Evolutionary conservation across 768 basidiomycete species (phyloP).

Genomic region (Infundibulicybe gibba): DNA sequence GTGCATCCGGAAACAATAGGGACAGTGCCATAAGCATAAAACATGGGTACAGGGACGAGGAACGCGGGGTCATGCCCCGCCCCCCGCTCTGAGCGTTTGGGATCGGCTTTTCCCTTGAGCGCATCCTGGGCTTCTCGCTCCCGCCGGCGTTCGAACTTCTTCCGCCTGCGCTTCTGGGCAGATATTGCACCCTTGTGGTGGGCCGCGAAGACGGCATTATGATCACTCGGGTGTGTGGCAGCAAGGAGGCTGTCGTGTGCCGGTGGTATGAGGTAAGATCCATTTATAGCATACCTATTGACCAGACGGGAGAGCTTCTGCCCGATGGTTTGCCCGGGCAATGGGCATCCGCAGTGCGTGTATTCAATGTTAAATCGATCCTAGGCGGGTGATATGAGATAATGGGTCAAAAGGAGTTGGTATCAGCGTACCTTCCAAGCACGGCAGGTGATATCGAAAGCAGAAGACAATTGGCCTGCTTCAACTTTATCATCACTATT

Average conservation of each 20-base stretch:
- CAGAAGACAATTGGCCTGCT: conserved; percentile 14
- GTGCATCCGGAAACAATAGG: conserved; percentile 11
- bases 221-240: conserved; percentile 50
- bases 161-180: conserved; percentile 14
- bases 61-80: conserved; percentile 25
- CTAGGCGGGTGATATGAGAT: conserved; percentile 9
- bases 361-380: conserved; percentile 44
- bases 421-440: conserved; percentile 20
- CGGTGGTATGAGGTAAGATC: conserved; percentile 25
- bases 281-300: conserved; percentile 10
- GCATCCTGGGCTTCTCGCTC: conserved; percentile 16
- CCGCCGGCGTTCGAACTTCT: conserved; percentile 19
- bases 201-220: conserved; percentile 34
- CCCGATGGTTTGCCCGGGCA: conserved; percentile 36
- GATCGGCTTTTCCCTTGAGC: conserved; percentile 11
- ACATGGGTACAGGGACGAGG: conserved; percentile 27
- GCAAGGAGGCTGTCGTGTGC: conserved; percentile 30
- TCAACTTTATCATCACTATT: conserved; percentile 31
- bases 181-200: conserved; percentile 13
- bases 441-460: conserved; percentile 21
- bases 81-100: conserved; percentile 3
- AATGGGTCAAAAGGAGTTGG: not conserved
- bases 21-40: conserved; percentile 7
- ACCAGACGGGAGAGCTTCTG: conserved; percentile 32
- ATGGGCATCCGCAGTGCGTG: conserved; percentile 51